phyloP scores from a whole-genome alignment of 768 basidiomycete species.

The Rubroboletus pulcherrimus region DNA sequence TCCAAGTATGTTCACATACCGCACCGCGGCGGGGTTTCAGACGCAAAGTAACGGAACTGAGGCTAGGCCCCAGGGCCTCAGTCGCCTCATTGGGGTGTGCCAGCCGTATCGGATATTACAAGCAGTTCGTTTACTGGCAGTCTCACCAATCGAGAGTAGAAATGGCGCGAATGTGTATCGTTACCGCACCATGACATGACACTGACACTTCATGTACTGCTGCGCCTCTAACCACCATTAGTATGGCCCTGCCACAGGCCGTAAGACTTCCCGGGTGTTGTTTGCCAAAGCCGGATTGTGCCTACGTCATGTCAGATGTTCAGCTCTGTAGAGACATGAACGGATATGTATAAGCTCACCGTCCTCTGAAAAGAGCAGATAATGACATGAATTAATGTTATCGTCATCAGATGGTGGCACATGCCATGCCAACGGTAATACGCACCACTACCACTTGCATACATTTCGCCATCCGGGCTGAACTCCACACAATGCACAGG shows the following conservation, averaged over 20 bases:
- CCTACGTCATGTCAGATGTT: slow-evolving; percentile 41
- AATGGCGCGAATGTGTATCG: slow-evolving; percentile 7
- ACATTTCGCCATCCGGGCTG: slow-evolving; percentile 96
- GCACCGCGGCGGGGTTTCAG: neutral
- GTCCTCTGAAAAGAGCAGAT: slow-evolving; percentile 52
- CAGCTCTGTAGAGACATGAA: neutral
- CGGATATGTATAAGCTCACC: slow-evolving; percentile 40
- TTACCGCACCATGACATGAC: slow-evolving; percentile 7
- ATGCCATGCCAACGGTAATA: slow-evolving; percentile 20
- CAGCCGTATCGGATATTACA: slow-evolving; percentile 17
- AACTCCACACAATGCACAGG: slow-evolving; percentile 93
- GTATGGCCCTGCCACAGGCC: slow-evolving; percentile 80
- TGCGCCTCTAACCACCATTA: slow-evolving; percentile 34
- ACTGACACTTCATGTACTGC: neutral
- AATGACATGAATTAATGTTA: slow-evolving; percentile 5
- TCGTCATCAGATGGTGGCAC: slow-evolving; percentile 4
- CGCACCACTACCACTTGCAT: slow-evolving; percentile 94
- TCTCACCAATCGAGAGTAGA: slow-evolving; percentile 11
- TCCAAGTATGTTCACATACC: neutral
- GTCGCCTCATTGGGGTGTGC: slow-evolving; percentile 1
- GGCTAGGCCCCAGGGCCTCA: neutral
- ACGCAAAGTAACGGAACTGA: neutral
- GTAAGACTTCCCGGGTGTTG: slow-evolving; percentile 88
- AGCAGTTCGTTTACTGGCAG: slow-evolving; percentile 12
- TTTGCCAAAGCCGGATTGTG: slow-evolving; percentile 96